Conservation (phyloP, 495 filamentous ascomycete genomes). For the Cladorrhinum samala region DNA sequence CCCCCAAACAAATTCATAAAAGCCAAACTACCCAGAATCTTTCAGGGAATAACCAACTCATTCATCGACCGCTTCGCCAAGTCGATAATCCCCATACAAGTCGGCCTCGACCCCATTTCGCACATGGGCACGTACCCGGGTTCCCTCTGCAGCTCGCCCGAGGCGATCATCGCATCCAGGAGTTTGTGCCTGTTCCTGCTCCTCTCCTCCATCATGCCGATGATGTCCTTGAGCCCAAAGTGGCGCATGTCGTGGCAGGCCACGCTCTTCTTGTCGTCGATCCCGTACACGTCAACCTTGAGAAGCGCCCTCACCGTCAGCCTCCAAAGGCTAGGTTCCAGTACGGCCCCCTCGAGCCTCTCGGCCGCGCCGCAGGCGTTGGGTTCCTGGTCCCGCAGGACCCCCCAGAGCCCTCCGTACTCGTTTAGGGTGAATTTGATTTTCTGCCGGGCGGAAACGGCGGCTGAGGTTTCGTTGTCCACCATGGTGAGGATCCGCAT, state of each 20-base stretch:
- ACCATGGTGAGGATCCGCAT: conserved; percentile 39
- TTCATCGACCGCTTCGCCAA: conserved; percentile 45
- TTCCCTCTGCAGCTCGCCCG: conserved; percentile 19
- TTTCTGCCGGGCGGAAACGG: conserved; percentile 31
- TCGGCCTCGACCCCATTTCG: conserved; percentile 13
- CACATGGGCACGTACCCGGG: conserved; percentile 10
- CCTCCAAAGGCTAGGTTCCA: conserved; percentile 47
- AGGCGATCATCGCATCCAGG: conserved; percentile 30
- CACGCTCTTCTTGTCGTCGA: conserved; percentile 19
- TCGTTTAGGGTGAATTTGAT: conserved; percentile 37
- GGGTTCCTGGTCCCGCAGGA: conserved; percentile 7
- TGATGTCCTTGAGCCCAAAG: conserved; percentile 45
- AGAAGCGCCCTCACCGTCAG: conserved; percentile 44
- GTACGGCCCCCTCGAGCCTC: conserved; percentile 22
- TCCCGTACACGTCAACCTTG: conserved; percentile 48
- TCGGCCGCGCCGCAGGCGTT: conserved; percentile 16
- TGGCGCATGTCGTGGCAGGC: conserved; percentile 5
- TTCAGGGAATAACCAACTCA: conserved; percentile 41
- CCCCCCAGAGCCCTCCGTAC: conserved; percentile 43
- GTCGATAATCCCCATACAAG: conserved; percentile 43
- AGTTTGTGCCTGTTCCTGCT: conserved; percentile 33
- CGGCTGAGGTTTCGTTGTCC: conserved; percentile 35
- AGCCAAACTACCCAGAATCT: background rate
- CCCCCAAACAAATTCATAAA: background rate
- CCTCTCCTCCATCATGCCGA: conserved; percentile 44